Evolutionary conservation across 2,329 filamentous ascomycete species (phyloP).

Genomic region (Nemania sp.): DNA sequence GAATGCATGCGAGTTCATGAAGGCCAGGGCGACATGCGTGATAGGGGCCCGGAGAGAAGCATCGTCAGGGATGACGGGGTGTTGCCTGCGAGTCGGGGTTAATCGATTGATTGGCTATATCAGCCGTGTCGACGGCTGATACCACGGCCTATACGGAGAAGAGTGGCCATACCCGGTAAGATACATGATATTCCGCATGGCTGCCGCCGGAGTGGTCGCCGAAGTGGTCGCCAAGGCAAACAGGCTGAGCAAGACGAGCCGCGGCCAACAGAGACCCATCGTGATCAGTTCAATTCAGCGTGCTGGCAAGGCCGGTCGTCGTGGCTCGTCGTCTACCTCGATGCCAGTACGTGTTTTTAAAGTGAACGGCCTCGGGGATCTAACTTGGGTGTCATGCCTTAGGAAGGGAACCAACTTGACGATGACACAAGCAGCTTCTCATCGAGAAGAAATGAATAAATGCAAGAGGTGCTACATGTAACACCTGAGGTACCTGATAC

Average conservation of each 20-base stretch:
- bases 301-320: too few species aligned
- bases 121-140: not conserved
- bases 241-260: constrained; percentile 21
- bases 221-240: constrained; percentile 25
- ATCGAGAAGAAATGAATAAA: too few species aligned
- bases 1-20: constrained; percentile 57
- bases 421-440: too few species aligned
- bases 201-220: constrained; percentile 26
- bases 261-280: constrained; percentile 14
- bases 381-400: too few species aligned
- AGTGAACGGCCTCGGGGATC: too few species aligned
- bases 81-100: constrained; percentile 32
- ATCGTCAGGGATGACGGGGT: constrained; percentile 38
- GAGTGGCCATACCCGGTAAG: constrained; percentile 36
- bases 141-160: too few species aligned
- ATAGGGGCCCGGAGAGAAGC: constrained; percentile 48
- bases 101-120: not conserved
- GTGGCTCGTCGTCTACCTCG: too few species aligned
- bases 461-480: too few species aligned
- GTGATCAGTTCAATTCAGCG: constrained; percentile 3
- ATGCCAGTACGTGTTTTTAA: too few species aligned
- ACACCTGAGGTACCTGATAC: too few species aligned
- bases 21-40: constrained; percentile 60
- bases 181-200: constrained; percentile 42
- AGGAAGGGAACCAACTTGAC: too few species aligned